Base-by-base conservation (phyloP, 1,284 basidiomycete species). In the Apiotrichum gracile region DNA sequence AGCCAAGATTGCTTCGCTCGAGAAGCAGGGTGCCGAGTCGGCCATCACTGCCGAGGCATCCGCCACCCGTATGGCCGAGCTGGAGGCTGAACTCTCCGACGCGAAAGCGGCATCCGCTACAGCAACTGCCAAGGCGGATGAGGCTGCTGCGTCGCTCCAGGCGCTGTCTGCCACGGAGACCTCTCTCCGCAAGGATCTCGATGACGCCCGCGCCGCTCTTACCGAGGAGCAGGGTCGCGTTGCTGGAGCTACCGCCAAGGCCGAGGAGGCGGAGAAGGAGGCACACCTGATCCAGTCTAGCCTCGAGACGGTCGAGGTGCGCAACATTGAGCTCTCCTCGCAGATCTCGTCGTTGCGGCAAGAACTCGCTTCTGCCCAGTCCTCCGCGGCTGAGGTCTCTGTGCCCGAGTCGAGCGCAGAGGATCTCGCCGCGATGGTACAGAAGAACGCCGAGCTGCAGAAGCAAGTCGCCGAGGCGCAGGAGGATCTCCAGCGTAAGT, bases 361-460 rank as follows among this genome's bases (percentile, higher is more conserved):
- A 12, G 48, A 59, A 33, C 48, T 55, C 12, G 19, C 47, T 10
- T 31, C 31, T n/a, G n/a, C n/a, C 12, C 31, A 31, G 31, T 31
- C 31, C 16, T 19, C 31, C 1, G 48, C 55, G 0, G 22, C 29
- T 4, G 47, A 16, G 1, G 26, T 34, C 1, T 25, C 17, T 6
- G 29, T 31, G 5, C 37, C 42, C 6, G 31, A n/a, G n/a, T n/a
- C 31, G 21, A 46, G 46, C 38, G 51, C 39, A 17, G 45, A 26
- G 13, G 51, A 55, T 31, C 16, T 51, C 1, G 34, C 29, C 2
- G 40, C 25, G 3, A 49, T 54, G 14, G 12, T 24, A 8, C 14
- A 75, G 50, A 67, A 79, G 59, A 64, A 54, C 26, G 55, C 59
- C 22, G 51, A 49, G 3, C 55, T 63, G 13, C 25, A 37, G 56